Base-by-base conservation (phyloP, 306 rosid species). In the Dalbergia cochinchinensis region DNA sequence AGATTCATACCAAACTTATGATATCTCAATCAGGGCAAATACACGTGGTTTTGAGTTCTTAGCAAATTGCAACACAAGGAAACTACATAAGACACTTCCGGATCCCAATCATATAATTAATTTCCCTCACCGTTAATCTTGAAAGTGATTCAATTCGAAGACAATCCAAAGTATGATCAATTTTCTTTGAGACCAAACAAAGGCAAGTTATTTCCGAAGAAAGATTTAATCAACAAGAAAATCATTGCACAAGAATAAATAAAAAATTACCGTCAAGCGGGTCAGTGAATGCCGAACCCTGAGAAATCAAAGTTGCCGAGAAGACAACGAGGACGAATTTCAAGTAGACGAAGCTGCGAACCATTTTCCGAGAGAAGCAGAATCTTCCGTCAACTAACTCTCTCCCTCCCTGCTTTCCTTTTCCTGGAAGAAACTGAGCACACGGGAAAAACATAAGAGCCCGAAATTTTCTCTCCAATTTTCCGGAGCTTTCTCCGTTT, bases 251-350 rank as follows among this genome's bases (percentile, higher is more conserved):
- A 34, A 67, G 42, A 86, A 69, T 39, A 47, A 71, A 51, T 66
- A 41, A 66, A 66, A 45, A 71, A 62, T 80, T 86, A 94, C 99
- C 92, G 37, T 94, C 97, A 15, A 73, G 74, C 2, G 78, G 83
- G 70, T 92, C 83, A 11, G 97, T 94, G 51, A 53, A 69, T 11
- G 95, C 95, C 26, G 59, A 65, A 72, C 86, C 82, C 14, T 26
- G 83, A 2, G 90, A 74, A 76, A 80, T 77, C 77, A 88, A 83
- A 73, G 77, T 62, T 77, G 84, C 80, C 39, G 39, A 84, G 88
- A 88, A 70, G 84, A 84, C 54, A 64, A 78, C 37, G 18, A 81
- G 18, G 35, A 31, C 6, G 57, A 87, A 76, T 78, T 72, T 65
- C 57, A 70, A 34, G 48, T 34, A 58, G 7, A 12, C 7, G 66